Percentiles rank a stretch among this genome's conserved stretches.
Evolutionary conservation across 2,329 filamentous ascomycete species (phyloP).

Genomic region (Colletotrichum orchidophilum): DNA sequence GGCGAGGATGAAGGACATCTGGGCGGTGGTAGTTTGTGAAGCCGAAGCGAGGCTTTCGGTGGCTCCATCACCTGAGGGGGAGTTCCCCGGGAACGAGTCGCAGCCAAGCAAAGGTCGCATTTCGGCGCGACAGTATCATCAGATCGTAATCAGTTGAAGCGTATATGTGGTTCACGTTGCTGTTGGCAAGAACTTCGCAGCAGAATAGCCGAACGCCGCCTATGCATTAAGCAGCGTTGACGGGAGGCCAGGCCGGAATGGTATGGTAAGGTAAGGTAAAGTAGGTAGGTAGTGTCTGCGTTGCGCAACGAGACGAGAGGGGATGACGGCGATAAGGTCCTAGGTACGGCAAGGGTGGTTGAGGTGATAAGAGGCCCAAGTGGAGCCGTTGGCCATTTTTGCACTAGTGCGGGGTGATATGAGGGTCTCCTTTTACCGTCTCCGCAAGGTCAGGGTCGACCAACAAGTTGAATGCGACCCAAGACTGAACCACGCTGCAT

Average conservation of each 20-base stretch:
- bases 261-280: background rate
- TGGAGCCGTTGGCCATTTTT: slow-evolving; percentile 3
- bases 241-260: background rate
- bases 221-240: background rate
- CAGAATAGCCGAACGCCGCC: background rate
- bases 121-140: slow-evolving; percentile 19
- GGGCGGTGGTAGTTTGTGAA: slow-evolving; percentile 44
- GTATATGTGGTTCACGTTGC: background rate
- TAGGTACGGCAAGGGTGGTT: background rate
- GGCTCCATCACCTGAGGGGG: slow-evolving; percentile 14
- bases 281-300: background rate
- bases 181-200: background rate
- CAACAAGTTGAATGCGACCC: background rate
- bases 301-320: background rate
- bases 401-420: slow-evolving; percentile 15
- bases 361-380: slow-evolving; percentile 14
- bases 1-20: slow-evolving; percentile 63
- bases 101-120: slow-evolving; percentile 60
- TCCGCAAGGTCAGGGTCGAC: background rate
- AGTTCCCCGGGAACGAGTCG: slow-evolving; percentile 46
- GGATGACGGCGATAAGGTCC: slow-evolving; percentile 3
- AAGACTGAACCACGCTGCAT: background rate
- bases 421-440: background rate
- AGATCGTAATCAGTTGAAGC: background rate
- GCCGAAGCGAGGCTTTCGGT: slow-evolving; percentile 13